Conservation (phyloP, 2,329 filamentous ascomycete species). For the Chalaropsis thielavioides region DNA sequence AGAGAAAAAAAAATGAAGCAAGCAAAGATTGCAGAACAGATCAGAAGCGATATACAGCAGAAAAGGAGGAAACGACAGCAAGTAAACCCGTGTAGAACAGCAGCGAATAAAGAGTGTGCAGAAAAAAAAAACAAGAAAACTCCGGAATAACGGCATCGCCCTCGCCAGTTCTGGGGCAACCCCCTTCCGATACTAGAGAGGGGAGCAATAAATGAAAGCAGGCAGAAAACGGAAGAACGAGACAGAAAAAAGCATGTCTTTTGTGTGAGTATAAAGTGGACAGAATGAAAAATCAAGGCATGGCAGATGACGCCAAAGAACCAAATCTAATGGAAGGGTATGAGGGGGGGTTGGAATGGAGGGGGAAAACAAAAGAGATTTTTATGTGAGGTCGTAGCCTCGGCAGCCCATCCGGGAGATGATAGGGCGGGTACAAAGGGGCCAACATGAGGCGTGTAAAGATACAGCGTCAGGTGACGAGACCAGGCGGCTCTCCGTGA, state of each 20-base stretch:
- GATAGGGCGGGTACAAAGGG: not conserved
- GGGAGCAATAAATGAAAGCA: not conserved
- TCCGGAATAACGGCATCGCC: not conserved
- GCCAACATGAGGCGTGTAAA: not conserved
- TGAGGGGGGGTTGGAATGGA: not conserved
- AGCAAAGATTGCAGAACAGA: not conserved
- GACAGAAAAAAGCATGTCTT: not conserved
- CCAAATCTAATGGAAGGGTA: not conserved
- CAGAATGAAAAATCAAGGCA: not conserved
- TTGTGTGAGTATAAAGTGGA: not conserved
- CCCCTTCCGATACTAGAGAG: not conserved
- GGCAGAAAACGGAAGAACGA: not conserved
- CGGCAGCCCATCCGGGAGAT: not conserved
- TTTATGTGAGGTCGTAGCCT: not conserved
- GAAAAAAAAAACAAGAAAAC: slow-evolving; percentile 2
- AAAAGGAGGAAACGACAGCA: not conserved
- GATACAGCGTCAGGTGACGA: not conserved
- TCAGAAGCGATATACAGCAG: not conserved
- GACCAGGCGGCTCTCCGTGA: not conserved
- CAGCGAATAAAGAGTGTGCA: slow-evolving; percentile 13
- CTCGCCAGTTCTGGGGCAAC: not conserved
- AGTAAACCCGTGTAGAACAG: slow-evolving; percentile 5
- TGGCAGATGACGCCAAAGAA: not conserved
- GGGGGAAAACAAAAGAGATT: not conserved
- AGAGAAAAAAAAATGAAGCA: not conserved